A percentile compares a stretch with the other conserved stretches of the same genome.
These are phyloP conservation scores for Blastomyces parvus DNA, from an alignment of 2,329 filamentous ascomycete species.

Conservation along the genomic window DNA sequence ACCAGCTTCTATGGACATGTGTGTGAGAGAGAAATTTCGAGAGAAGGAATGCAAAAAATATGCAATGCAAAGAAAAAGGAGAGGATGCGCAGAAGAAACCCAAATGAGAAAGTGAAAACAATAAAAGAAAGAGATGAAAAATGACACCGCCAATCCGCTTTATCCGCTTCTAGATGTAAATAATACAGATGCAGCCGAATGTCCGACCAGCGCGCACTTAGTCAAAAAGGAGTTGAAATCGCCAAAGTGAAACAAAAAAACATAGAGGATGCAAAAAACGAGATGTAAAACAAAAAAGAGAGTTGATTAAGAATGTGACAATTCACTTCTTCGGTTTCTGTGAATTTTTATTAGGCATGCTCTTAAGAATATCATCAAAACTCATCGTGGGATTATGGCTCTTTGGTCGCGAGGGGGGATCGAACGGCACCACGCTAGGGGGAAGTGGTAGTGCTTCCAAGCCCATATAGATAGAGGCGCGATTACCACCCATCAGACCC, in stretches of 20 bases:
- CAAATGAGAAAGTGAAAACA: not conserved
- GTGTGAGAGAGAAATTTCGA: not conserved
- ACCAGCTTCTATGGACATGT: not conserved
- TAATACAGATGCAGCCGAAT: not conserved
- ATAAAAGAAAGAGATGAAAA: not conserved
- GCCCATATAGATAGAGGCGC: constrained; percentile 36
- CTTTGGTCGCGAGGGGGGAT: constrained; percentile 31
- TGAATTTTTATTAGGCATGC: constrained; percentile 27
- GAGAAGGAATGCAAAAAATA: not conserved
- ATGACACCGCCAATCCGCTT: not conserved
- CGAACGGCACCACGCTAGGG: constrained; percentile 33
- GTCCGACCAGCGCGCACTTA: not conserved
- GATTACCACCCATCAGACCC: constrained; percentile 28
- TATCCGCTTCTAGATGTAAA: not conserved
- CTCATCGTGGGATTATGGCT: constrained; percentile 41
- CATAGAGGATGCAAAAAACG: not conserved
- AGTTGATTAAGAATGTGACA: not conserved
- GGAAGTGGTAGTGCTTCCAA: constrained; percentile 38
- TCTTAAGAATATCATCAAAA: constrained; percentile 41
- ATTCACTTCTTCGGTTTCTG: constrained; percentile 24
- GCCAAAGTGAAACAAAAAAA: not conserved
- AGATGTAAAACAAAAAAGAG: not conserved
- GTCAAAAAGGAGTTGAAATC: not conserved
- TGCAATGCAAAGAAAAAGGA: not conserved
- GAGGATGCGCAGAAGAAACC: not conserved